A percentile compares a stretch with the other conserved stretches of the same genome.
These are phyloP conservation scores for Peronospora destructor DNA, from an alignment of 352 stramenopile species.

Conservation along the genomic window DNA sequence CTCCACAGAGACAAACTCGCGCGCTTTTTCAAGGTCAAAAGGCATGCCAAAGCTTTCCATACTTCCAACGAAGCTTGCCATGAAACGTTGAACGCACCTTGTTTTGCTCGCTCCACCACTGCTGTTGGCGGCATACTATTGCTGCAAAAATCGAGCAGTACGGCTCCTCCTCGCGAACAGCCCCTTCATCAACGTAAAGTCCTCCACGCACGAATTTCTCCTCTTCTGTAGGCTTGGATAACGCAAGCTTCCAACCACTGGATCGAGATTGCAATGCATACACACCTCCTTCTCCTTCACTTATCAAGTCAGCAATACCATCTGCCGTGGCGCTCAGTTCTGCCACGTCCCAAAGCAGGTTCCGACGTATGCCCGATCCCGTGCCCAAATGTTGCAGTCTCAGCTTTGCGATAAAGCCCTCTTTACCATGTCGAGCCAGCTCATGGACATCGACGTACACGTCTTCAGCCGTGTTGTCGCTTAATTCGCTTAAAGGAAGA, in stretches of 20 bases:
- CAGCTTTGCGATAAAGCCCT: slow-evolving; percentile 63
- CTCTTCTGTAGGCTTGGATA: slow-evolving; percentile 78
- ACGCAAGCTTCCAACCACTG: slow-evolving; percentile 65
- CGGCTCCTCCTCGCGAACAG: slow-evolving; percentile 65
- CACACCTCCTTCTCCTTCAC: slow-evolving; percentile 60
- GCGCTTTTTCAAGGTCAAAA: slow-evolving; percentile 48
- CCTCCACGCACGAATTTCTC: slow-evolving; percentile 73
- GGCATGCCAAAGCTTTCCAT: slow-evolving; percentile 83
- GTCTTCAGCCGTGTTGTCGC: slow-evolving; percentile 30
- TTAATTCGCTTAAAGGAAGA: neutral
- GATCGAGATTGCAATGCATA: slow-evolving; percentile 64
- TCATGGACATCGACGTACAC: slow-evolving; percentile 66
- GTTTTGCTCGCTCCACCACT: slow-evolving; percentile 43
- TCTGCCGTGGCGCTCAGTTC: slow-evolving; percentile 43
- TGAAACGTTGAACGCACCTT: slow-evolving; percentile 77
- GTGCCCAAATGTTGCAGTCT: slow-evolving; percentile 53
- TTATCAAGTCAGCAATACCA: slow-evolving; percentile 45
- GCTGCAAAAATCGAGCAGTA: slow-evolving; percentile 64
- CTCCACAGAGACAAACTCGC: slow-evolving; percentile 57
- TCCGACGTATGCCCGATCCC: slow-evolving; percentile 45
- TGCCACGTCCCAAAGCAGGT: slow-evolving; percentile 78
- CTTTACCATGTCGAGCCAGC: slow-evolving; percentile 63
- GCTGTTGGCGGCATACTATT: slow-evolving; percentile 70
- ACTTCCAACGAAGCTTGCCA: slow-evolving; percentile 63
- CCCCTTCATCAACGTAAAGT: slow-evolving; percentile 57